Evolutionary conservation across 2,329 filamentous ascomycete species (phyloP).

Genomic region (Fusarium anthophilum): DNA sequence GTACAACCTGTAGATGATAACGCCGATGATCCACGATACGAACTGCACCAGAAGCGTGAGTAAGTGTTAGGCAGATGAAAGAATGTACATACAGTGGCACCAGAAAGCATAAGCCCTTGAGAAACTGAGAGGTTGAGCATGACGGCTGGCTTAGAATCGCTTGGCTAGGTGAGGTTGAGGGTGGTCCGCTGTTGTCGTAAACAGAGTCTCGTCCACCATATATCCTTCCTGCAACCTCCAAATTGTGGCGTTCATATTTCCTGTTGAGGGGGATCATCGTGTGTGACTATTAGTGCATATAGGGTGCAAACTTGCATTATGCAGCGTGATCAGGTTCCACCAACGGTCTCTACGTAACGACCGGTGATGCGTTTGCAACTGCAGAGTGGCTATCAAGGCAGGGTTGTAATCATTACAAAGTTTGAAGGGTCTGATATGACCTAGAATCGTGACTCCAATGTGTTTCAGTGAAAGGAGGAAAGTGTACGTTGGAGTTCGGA

Average conservation of each 20-base stretch:
- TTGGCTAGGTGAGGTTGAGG: not conserved
- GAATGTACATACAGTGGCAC: not conserved
- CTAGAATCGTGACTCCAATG: fast-evolving
- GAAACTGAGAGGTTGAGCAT: not conserved
- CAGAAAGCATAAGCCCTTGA: not conserved
- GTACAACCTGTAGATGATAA: slow-evolving; percentile 11
- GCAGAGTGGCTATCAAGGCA: not conserved
- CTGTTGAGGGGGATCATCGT: not conserved
- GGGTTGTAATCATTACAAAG: not conserved
- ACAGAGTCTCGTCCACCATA: not conserved
- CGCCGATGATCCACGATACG: not conserved
- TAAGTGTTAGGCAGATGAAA: fast-evolving
- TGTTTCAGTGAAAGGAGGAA: no score
- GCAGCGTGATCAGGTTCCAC: not conserved
- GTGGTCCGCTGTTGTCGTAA: fast-evolving
- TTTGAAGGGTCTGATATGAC: not conserved
- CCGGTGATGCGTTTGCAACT: not conserved
- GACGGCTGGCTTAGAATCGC: not conserved
- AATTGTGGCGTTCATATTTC: not conserved
- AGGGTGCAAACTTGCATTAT: not conserved
- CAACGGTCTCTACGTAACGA: not conserved
- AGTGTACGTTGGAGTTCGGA: no score
- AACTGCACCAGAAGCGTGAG: not conserved
- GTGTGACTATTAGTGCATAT: not conserved
- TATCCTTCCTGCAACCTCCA: not conserved